A percentile compares a stretch with the other conserved stretches of the same genome.
Conservation (phyloP, 2,329 filamentous ascomycete genomes). For the Botrytis deweyae region DNA sequence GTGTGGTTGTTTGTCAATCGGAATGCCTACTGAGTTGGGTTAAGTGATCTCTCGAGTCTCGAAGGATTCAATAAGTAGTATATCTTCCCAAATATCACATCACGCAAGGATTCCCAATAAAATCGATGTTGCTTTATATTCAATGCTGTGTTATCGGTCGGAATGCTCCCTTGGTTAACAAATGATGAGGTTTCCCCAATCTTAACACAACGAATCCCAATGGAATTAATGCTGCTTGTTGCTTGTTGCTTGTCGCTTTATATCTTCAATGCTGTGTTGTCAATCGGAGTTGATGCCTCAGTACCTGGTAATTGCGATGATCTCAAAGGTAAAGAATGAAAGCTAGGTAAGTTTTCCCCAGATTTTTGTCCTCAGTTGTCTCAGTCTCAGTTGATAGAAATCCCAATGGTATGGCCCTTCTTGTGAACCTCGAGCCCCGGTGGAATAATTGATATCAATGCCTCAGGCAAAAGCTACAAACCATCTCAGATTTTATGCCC, state of each 20-base stretch:
- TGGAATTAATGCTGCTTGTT: background rate
- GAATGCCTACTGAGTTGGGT: background rate
- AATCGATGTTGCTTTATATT: background rate
- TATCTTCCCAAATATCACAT: background rate
- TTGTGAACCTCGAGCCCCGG: background rate
- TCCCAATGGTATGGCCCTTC: background rate
- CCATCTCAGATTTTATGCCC: background rate
- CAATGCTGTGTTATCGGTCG: constrained; percentile 4
- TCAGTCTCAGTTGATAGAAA: background rate
- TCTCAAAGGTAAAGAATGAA: background rate
- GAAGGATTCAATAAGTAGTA: background rate
- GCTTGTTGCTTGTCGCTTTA: background rate
- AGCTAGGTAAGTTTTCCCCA: background rate
- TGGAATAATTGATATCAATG: background rate
- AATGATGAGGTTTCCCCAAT: background rate
- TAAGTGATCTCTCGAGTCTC: background rate
- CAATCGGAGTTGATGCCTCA: background rate
- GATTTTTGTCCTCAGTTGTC: background rate
- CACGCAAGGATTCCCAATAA: background rate
- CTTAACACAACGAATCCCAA: background rate
- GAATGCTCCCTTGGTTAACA: background rate
- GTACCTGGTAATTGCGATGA: background rate
- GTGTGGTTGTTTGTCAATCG: background rate
- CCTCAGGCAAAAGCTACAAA: background rate
- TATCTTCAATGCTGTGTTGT: background rate